Conservation (phyloP, 148 eudicot species). For the Arctostaphylos glauca region DNA sequence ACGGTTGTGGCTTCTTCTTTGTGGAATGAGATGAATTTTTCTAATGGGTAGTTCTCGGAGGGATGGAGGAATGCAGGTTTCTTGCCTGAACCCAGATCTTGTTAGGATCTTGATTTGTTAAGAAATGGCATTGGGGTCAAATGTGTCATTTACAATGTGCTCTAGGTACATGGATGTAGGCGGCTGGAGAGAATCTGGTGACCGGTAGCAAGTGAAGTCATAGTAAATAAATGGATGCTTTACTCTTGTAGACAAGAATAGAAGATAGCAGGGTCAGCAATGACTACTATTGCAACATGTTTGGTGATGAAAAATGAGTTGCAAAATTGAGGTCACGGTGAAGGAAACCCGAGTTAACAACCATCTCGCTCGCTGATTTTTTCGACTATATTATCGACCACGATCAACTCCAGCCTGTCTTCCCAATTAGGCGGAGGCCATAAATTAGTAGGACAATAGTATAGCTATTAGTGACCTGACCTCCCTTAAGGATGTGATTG, state of each 20-base stretch:
- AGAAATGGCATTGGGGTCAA: not conserved
- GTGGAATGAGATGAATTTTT: constrained; percentile 4
- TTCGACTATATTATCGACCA: too few relatives aligned
- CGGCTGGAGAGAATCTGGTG: constrained; percentile 1
- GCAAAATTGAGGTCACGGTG: constrained; percentile 9
- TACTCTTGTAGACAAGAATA: constrained; percentile 9
- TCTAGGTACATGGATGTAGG: constrained; percentile 17
- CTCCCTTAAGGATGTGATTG: too few relatives aligned
- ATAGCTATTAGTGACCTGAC: too few relatives aligned
- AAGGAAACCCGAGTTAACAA: not conserved
- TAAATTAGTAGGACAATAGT: too few relatives aligned
- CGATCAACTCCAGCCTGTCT: too few relatives aligned
- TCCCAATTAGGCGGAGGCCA: too few relatives aligned
- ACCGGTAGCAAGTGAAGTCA: constrained; percentile 22
- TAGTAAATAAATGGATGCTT: constrained; percentile 16
- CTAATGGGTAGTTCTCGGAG: constrained; percentile 15
- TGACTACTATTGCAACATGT: not conserved
- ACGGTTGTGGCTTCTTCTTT: constrained; percentile 15
- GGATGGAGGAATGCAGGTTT: constrained; percentile 19
- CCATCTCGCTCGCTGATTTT: too few relatives aligned
- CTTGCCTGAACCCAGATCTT: constrained; percentile 25
- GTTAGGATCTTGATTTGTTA: constrained; percentile 18
- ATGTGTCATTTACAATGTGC: not conserved
- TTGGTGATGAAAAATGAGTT: constrained; percentile 7
- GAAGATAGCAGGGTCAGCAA: not conserved